These are phyloP conservation scores for Parmelia sp. DNA, from an alignment of 495 filamentous ascomycete species.

Conservation along the genomic window DNA sequence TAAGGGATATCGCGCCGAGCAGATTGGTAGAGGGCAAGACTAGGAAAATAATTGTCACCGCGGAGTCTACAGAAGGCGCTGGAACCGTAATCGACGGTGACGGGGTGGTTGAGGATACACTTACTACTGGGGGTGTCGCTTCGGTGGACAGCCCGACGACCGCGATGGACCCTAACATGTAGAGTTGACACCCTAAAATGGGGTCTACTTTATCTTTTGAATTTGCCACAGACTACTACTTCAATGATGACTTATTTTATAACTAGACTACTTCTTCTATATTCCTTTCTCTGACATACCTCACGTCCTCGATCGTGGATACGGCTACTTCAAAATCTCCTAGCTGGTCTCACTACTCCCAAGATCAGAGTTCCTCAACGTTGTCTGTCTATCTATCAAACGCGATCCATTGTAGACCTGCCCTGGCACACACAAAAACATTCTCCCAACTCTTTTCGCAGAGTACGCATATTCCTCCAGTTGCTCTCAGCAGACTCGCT, in stretches of 20 bases:
- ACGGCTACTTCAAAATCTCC: neutral
- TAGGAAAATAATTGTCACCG: neutral
- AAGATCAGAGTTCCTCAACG: neutral
- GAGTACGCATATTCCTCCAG: neutral
- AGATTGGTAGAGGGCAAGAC: constrained; percentile 3
- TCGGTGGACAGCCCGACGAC: neutral
- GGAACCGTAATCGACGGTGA: neutral
- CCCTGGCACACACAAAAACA: neutral
- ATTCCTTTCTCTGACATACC: neutral
- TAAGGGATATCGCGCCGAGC: neutral
- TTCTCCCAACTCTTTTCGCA: neutral
- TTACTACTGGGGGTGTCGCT: neutral
- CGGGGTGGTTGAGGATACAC: neutral
- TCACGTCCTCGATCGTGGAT: neutral
- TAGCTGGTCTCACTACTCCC: neutral
- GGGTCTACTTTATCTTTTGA: neutral
- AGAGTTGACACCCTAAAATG: neutral
- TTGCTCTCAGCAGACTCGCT: neutral
- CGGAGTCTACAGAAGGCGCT: neutral
- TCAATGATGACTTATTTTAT: neutral
- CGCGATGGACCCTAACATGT: neutral
- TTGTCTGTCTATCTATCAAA: neutral
- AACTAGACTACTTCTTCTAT: neutral
- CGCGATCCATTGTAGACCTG: neutral
- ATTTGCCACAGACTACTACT: neutral